Evolutionary conservation across 2,329 filamentous ascomycete species (phyloP), one percentile per base, ranked within the genome.

Genomic region (Nigrospora oryzae): DNA sequence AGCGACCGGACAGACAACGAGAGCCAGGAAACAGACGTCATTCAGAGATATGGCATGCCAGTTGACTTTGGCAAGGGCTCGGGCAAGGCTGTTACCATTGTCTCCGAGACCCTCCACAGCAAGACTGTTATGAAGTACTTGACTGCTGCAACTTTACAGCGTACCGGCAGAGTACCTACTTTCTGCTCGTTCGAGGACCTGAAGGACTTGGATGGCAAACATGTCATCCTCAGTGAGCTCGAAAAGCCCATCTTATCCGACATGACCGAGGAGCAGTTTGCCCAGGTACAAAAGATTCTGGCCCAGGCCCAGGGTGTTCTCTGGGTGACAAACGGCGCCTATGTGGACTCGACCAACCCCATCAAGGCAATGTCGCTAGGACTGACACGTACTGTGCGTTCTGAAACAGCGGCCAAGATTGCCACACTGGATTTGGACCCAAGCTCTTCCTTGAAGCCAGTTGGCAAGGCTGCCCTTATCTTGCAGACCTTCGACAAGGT

Each of bases 391-490:
- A 51, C 51, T 12, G 46, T 55, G 15, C 53, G 58, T 11, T 56
- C 51, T 7, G 58, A 62, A 42, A 53, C 49, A n/a, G 41, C 19
- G 43, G 52, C 32, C 33, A 51, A 43, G 36, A 46, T 19, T 46
- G 53, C 51, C 33, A 52, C 57, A 1, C 46, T 62, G 11, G 59
- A 62, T 34, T 45, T 61, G n/a, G 57, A 58, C 37, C 53, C 56
- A 7, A 49, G 51, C 23, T 53, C 49, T 36, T 49, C 49, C 3
- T 19, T 56, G 12, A 46, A 48, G 37, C 15, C 46, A 11, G 45
- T 46, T 10, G 52, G 49, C 15, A 43, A 50, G 39, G 51, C 46
- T 11, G 48, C 47, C 28, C 42, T 56, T 19, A 54, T 53, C 14
- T 28, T 45, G 28, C 28, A 45, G 17, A 39, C 46, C 3, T 45